Conservation (phyloP, 805 yeast species). For the Candida taoyuanica region DNA sequence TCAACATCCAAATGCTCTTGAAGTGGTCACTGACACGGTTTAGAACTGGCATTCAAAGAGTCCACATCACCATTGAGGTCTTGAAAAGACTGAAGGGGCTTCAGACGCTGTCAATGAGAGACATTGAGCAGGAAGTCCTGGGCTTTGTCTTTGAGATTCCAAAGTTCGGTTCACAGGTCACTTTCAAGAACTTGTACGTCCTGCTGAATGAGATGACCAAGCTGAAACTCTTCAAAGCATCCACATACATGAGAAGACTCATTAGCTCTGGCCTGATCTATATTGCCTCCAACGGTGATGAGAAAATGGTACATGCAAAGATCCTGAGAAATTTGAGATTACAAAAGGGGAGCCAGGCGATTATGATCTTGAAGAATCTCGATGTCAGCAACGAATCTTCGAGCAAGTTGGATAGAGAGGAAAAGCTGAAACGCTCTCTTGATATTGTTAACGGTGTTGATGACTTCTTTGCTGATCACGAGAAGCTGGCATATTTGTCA, state of each 20-base stretch:
- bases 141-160: conserved; percentile 32
- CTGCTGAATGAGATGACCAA: conserved; percentile 39
- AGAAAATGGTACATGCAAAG: conserved; percentile 48
- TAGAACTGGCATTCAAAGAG: conserved; percentile 15
- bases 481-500: conserved; percentile 21
- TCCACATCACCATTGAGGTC: conserved; percentile 15
- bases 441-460: conserved; percentile 31
- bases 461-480: conserved; percentile 17
- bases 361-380: conserved; percentile 49
- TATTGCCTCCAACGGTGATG: conserved; percentile 44
- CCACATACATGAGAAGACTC: conserved; percentile 67
- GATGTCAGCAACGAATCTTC: conserved; percentile 27
- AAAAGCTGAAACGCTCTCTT: conserved; percentile 29
- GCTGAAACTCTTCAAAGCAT: conserved; percentile 40
- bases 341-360: conserved; percentile 48
- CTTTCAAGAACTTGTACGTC: conserved; percentile 36
- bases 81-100: conserved; percentile 12
- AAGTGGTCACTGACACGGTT: conserved; percentile 37
- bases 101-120: conserved; percentile 24
- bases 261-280: conserved; percentile 86
- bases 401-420: conserved; percentile 25
- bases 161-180: conserved; percentile 26
- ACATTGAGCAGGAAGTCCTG: conserved; percentile 34
- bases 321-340: conserved; percentile 58
- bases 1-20: conserved; percentile 32